A percentile compares a stretch with the other conserved stretches of the same genome.
Conservation (phyloP, 2,329 filamentous ascomycete genomes). For the Trichoderma hamatum region DNA sequence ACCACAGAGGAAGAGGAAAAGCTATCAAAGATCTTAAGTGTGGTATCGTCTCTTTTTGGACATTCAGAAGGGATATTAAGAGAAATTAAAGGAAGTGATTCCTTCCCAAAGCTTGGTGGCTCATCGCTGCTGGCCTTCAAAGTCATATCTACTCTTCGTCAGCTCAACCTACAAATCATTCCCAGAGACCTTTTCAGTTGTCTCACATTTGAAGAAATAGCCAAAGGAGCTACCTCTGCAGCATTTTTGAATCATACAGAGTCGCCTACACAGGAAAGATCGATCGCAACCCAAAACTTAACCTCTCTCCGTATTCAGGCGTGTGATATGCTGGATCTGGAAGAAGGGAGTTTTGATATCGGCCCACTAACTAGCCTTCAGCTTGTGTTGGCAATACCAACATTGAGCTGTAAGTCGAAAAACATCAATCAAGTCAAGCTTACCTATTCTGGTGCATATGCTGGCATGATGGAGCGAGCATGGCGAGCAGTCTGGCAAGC, state of each 20-base stretch:
- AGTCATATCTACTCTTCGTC: conserved; percentile 19
- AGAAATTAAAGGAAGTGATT: not conserved
- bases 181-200: conserved; percentile 17
- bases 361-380: conserved; percentile 22
- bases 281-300: not conserved
- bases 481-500: conserved; percentile 22
- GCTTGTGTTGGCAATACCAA: conserved; percentile 13
- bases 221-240: not conserved
- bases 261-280: not conserved
- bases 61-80: not conserved
- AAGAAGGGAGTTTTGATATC: not conserved
- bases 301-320: not conserved
- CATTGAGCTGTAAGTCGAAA: not conserved
- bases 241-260: not conserved
- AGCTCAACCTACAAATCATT: not conserved
- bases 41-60: not conserved
- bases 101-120: conserved; percentile 18
- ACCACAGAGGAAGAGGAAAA: not conserved
- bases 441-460: not conserved
- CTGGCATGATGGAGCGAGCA: conserved; percentile 17
- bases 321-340: not conserved
- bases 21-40: not conserved
- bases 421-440: conserved; percentile 22
- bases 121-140: conserved; percentile 25
- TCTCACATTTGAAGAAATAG: conserved; percentile 13